phyloP scores from a whole-genome alignment of 2,329 filamentous ascomycete genomes.

The Botrytis hyacinthi region DNA sequence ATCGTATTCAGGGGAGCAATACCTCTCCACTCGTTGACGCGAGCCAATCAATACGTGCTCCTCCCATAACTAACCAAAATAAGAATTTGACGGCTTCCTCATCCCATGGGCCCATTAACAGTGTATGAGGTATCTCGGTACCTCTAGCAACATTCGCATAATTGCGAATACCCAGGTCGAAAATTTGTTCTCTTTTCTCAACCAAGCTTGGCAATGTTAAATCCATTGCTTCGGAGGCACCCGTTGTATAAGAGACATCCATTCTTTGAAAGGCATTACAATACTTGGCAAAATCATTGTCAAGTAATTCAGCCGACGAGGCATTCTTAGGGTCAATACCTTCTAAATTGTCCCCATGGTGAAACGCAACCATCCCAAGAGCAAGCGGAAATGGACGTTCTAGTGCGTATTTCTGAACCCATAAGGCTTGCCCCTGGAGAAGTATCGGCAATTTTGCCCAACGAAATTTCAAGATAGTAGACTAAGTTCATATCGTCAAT shows the following conservation, averaged over 20 bases:
- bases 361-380: background rate
- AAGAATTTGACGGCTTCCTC: slow-evolving; percentile 32
- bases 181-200: background rate
- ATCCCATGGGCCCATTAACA: slow-evolving; percentile 37
- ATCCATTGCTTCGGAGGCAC: background rate
- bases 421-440: slow-evolving; percentile 31
- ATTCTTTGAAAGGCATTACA: background rate
- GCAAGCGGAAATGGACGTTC: background rate
- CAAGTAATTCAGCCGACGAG: background rate
- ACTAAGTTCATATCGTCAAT: slow-evolving; percentile 25
- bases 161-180: background rate
- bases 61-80: slow-evolving; percentile 35
- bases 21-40: slow-evolving; percentile 37
- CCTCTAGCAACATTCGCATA: slow-evolving; percentile 24
- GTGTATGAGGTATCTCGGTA: slow-evolving; percentile 33
- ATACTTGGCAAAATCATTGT: slow-evolving; percentile 17
- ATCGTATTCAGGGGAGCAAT: background rate
- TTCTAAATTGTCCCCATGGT: background rate
- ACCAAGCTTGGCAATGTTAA: background rate
- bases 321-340: background rate
- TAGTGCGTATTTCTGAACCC: slow-evolving; percentile 26
- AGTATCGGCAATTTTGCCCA: slow-evolving; percentile 34
- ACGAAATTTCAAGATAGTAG: slow-evolving; percentile 32
- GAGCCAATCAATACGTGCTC: slow-evolving; percentile 33
- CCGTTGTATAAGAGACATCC: background rate